A percentile compares a stretch with the other conserved stretches of the same genome.
Conservation (phyloP, 768 basidiomycete species). For the Boletus subparvulus region DNA sequence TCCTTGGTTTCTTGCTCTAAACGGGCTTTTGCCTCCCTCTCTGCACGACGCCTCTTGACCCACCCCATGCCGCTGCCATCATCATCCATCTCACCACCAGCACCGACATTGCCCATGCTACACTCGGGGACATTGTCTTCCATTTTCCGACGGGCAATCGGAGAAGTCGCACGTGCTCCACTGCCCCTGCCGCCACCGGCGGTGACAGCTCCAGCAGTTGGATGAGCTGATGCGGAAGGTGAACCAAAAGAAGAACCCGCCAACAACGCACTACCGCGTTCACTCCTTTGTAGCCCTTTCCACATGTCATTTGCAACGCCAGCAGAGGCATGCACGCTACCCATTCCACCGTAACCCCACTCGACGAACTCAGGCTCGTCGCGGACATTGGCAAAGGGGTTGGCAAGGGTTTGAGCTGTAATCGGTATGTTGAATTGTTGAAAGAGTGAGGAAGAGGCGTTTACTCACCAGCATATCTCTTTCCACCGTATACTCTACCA, state of each 20-base stretch:
- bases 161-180: slow-evolving; percentile 11
- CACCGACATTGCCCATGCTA: slow-evolving; percentile 29
- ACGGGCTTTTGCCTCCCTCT: slow-evolving; percentile 45
- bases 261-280: slow-evolving; percentile 27
- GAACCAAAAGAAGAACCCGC: slow-evolving; percentile 10
- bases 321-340: slow-evolving; percentile 41
- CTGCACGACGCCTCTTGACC: slow-evolving; percentile 66
- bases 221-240: slow-evolving; percentile 14
- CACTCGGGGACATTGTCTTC: slow-evolving; percentile 18
- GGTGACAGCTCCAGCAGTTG: slow-evolving; percentile 29
- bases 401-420: slow-evolving; percentile 37
- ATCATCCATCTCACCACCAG: slow-evolving; percentile 44
- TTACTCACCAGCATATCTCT: slow-evolving; percentile 26
- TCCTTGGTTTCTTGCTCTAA: slow-evolving; percentile 21
- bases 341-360: slow-evolving; percentile 91
- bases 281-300: slow-evolving; percentile 27
- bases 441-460: not conserved
- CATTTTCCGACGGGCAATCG: slow-evolving; percentile 18
- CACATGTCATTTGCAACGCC: slow-evolving; percentile 31
- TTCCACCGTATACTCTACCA: slow-evolving; percentile 77
- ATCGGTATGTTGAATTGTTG: not conserved
- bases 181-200: slow-evolving; percentile 13
- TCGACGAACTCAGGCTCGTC: slow-evolving; percentile 84
- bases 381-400: slow-evolving; percentile 63
- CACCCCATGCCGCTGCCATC: slow-evolving; percentile 89